phyloP scores from a whole-genome alignment of 1,284 basidiomycete genomes.

The Trichosporon asahii region DNA sequence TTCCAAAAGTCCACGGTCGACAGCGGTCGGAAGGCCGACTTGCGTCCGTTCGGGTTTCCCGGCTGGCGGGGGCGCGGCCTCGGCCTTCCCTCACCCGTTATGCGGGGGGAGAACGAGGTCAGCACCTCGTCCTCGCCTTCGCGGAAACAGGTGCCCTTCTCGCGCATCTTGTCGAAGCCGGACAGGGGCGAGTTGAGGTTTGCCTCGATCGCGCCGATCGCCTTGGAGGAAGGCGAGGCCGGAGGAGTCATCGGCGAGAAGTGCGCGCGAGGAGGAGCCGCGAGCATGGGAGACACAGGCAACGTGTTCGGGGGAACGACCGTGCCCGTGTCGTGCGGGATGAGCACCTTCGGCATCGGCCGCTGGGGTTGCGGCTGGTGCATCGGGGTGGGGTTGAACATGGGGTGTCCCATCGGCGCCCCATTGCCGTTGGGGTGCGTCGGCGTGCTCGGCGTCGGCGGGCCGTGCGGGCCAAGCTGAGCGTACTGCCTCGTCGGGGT shows the following conservation, averaged over 20 bases:
- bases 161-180: slow-evolving; percentile 39
- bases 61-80: slow-evolving; percentile 21
- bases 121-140: slow-evolving; percentile 45
- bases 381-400: slow-evolving; percentile 1
- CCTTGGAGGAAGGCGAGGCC: slow-evolving; percentile 15
- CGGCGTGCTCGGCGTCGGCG: slow-evolving; percentile 5
- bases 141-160: slow-evolving; percentile 45
- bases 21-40: slow-evolving; percentile 22
- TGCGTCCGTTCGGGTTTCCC: slow-evolving; percentile 17
- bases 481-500: background rate
- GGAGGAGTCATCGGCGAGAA: slow-evolving; percentile 21
- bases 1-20: slow-evolving; percentile 46
- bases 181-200: slow-evolving; percentile 29
- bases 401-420: background rate
- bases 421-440: slow-evolving; percentile 1
- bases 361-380: slow-evolving; percentile 4
- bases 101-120: slow-evolving; percentile 33
- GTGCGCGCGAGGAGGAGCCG: slow-evolving; percentile 31
- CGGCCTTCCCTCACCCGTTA: background rate
- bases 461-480: background rate
- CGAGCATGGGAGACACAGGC: slow-evolving; percentile 32
- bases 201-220: slow-evolving; percentile 5
- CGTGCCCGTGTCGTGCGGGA: slow-evolving; percentile 9
- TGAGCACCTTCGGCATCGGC: background rate
- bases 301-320: background rate